Percentiles rank a stretch among this genome's conserved stretches.
Conservation (phyloP, 345 rosid species). For the Adansonia digitata region DNA sequence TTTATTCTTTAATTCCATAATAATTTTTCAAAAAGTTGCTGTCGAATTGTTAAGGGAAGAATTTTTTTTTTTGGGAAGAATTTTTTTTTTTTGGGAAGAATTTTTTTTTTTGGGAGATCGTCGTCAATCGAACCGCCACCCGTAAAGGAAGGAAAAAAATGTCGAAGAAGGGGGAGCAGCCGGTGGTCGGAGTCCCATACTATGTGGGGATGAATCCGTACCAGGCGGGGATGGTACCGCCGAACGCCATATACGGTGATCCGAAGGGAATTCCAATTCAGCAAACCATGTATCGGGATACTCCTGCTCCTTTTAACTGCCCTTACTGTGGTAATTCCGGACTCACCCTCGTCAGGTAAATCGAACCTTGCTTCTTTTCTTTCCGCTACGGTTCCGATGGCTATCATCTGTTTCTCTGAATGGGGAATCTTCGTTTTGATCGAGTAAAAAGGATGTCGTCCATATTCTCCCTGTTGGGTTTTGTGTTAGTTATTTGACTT, state of each 20-base stretch:
- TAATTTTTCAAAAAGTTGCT: too few relatives aligned
- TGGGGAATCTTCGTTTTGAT: not conserved
- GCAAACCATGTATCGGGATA: conserved; percentile 81
- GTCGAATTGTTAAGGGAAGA: not conserved
- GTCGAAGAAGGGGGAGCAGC: conserved; percentile 47
- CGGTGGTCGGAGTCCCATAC: conserved; percentile 72
- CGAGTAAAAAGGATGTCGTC: not conserved
- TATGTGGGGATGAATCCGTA: conserved; percentile 57
- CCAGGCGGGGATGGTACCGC: conserved; percentile 67
- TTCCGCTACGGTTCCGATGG: too few relatives aligned
- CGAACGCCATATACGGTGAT: conserved; percentile 62
- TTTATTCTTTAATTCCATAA: too few relatives aligned
- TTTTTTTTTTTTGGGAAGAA: not conserved
- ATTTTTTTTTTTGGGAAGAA: not conserved
- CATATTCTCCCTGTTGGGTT: not conserved
- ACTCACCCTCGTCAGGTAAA: conserved; percentile 66
- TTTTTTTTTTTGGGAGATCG: not conserved
- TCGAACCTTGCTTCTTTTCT: not conserved
- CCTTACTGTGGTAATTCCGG: conserved; percentile 68
- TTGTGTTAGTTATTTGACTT: not conserved
- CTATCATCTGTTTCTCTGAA: not conserved
- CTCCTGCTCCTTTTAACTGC: conserved; percentile 94
- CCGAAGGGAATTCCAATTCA: conserved; percentile 75
- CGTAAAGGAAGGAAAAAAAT: conserved; percentile 9
- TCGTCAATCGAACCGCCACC: not conserved